These are phyloP conservation scores for Trichothecium sympodiale DNA, from an alignment of 2,329 filamentous ascomycete species.

Conservation along the genomic window DNA sequence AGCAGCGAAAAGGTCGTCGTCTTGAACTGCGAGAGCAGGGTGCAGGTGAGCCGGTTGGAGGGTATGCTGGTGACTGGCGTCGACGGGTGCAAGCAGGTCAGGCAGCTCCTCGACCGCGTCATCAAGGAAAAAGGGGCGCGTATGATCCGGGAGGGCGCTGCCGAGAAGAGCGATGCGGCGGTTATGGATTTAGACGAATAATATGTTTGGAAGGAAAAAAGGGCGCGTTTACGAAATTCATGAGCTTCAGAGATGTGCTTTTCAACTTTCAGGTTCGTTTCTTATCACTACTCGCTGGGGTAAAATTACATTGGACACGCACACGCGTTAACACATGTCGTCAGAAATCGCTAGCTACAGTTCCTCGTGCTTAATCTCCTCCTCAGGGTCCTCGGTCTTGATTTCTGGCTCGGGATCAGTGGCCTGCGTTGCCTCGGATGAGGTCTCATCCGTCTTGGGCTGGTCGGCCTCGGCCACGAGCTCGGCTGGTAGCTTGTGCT, in stretches of 20 bases:
- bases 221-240: too few species aligned
- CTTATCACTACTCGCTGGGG: not conserved
- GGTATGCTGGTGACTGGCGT: constrained; percentile 88
- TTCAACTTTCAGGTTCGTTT: too few species aligned
- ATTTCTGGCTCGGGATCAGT: constrained; percentile 16
- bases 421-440: constrained; percentile 12
- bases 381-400: constrained; percentile 16
- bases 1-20: constrained; percentile 65
- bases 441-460: constrained; percentile 1
- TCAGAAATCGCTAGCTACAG: constrained; percentile 11
- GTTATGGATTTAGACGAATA: constrained; percentile 39
- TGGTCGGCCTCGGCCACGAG: constrained; percentile 31
- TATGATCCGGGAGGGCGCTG: constrained; percentile 47
- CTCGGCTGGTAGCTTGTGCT: constrained; percentile 59
- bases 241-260: too few species aligned
- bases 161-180: constrained; percentile 35
- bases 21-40: constrained; percentile 75
- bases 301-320: not conserved
- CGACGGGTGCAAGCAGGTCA: constrained; percentile 81
- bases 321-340: not conserved
- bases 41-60: constrained; percentile 74
- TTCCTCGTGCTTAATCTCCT: constrained; percentile 9
- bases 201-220: not conserved
- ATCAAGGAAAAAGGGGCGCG: constrained; percentile 59
- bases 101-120: constrained; percentile 68